Base-by-base conservation (phyloP, 2,329 filamentous ascomycete species). In the Fusarium veterinarium region DNA sequence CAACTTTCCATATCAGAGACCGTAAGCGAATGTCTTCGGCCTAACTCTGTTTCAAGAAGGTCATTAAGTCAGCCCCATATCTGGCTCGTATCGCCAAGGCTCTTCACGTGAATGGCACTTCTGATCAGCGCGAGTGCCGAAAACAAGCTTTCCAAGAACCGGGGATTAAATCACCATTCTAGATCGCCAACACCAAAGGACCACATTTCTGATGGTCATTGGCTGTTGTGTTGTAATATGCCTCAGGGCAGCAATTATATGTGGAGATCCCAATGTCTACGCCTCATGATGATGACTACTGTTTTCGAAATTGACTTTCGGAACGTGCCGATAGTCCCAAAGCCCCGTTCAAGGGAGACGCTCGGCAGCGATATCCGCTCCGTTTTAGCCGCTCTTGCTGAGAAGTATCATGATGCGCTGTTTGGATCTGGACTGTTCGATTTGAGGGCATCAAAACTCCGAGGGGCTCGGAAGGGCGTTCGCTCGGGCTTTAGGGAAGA, bases 321-420 rank as follows among this genome's bases (percentile, higher is more conserved):
- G 53, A 35, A 48, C 53, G 19, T 57, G 40, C 40, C 53, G 53
- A 12, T 35, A 13, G 40, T n/a, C 17, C 30, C 40, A n/a, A 33
- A 13, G n/a, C 30, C 53, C 40, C n/a, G 12, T 30, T 23, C 25
- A 19, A 55, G 11, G 35, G n/a, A 16, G 31, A 16, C 23, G 5
- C 40, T 57, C 53, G 53, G 53, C 53, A 57, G 40, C 14, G n/a
- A 57, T 35, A 57, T 57, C 53, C 53, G 53, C 19, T 28, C 53
- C 53, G 53, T 48, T 35, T 35, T 57, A 57, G 28, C 53, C 53
- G 53, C n/a, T 20, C n/a, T n/a, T 20, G 9, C 17, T 52, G 8
- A 12, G 13, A 20, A 28, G 23, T 20, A 16, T 38, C 33, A 42
- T n/a, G 37, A 30, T 55, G 51, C 14, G 20, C 25, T 55, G 51